Percentiles rank a stretch among this genome's conserved stretches.
These are phyloP conservation scores for Neonectria magnoliae DNA, from an alignment of 2,329 filamentous ascomycete genomes.

Conservation along the genomic window DNA sequence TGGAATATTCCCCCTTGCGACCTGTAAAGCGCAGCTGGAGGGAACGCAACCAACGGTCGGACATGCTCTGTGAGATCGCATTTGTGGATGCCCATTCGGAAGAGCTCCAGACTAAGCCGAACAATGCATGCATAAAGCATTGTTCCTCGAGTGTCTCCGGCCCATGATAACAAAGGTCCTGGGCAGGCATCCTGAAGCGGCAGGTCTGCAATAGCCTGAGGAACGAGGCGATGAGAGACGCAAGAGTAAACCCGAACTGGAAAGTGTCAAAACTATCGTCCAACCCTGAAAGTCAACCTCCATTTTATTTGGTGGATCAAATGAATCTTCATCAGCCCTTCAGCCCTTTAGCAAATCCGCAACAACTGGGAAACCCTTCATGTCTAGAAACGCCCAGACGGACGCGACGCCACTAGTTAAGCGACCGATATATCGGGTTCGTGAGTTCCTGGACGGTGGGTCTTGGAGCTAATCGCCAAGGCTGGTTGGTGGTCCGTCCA, in stretches of 20 bases:
- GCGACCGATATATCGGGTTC: conserved; percentile 11
- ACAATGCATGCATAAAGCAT: background rate
- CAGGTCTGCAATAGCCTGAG: conserved; percentile 6
- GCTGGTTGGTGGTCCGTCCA: background rate
- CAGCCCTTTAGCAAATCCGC: background rate
- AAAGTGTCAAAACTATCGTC: background rate
- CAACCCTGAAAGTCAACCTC: background rate
- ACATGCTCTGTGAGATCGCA: conserved; percentile 27
- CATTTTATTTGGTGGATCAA: background rate
- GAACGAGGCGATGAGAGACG: background rate
- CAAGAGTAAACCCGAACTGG: background rate
- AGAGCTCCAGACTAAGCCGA: conserved; percentile 6
- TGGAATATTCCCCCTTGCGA: conserved; percentile 12
- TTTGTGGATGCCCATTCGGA: conserved; percentile 22
- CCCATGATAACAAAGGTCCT: conserved; percentile 6
- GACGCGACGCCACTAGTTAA: background rate
- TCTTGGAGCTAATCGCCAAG: background rate
- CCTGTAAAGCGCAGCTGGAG: background rate
- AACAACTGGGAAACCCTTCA: background rate
- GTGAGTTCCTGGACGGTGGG: background rate
- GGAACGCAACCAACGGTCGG: background rate
- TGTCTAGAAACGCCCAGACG: background rate
- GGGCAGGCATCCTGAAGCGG: conserved; percentile 7
- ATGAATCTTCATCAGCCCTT: background rate
- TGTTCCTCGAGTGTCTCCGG: background rate